Percentiles rank a stretch among this genome's conserved stretches.
These are phyloP conservation scores for Cordyceps cicadae DNA, from an alignment of 2,329 filamentous ascomycete species.

Conservation along the genomic window DNA sequence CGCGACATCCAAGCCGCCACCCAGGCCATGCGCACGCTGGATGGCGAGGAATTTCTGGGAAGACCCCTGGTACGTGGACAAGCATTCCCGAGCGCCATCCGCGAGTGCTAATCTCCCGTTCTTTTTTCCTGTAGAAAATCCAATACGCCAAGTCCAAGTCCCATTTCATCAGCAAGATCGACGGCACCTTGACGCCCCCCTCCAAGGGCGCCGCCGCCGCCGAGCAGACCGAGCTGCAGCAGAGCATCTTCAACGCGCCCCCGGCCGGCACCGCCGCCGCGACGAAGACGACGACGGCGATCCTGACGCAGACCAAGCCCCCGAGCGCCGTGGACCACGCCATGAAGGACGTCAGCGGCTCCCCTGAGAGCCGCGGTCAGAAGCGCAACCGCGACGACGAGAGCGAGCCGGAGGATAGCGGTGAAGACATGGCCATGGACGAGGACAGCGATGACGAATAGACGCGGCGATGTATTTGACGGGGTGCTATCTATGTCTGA, in stretches of 20 bases:
- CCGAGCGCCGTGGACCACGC: constrained; percentile 36
- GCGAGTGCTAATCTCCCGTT: neutral
- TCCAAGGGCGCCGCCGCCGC: constrained; percentile 43
- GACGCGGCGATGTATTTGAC: constrained; percentile 14
- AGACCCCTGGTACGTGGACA: constrained; percentile 61
- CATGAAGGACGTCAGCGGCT: constrained; percentile 41
- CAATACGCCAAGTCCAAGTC: constrained; percentile 86
- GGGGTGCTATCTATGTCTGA: neutral
- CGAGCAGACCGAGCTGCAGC: constrained; percentile 65
- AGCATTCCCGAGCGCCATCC: neutral
- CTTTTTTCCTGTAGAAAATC: constrained; percentile 56
- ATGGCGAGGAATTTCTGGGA: constrained; percentile 80
- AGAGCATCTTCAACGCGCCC: constrained; percentile 70
- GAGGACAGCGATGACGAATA: constrained; percentile 66
- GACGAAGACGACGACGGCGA: neutral
- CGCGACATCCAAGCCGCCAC: constrained; percentile 85
- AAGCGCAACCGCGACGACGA: constrained; percentile 65
- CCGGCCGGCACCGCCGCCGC: constrained; percentile 36
- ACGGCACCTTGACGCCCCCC: constrained; percentile 77
- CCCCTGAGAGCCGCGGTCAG: constrained; percentile 49
- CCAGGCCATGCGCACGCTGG: constrained; percentile 81
- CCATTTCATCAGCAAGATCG: constrained; percentile 79
- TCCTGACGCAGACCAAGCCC: constrained; percentile 30
- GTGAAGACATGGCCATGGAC: constrained; percentile 61
- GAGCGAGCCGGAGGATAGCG: constrained; percentile 55